phyloP scores from a whole-genome alignment of 345 rosid species.

The Tarenaya hassleriana region DNA sequence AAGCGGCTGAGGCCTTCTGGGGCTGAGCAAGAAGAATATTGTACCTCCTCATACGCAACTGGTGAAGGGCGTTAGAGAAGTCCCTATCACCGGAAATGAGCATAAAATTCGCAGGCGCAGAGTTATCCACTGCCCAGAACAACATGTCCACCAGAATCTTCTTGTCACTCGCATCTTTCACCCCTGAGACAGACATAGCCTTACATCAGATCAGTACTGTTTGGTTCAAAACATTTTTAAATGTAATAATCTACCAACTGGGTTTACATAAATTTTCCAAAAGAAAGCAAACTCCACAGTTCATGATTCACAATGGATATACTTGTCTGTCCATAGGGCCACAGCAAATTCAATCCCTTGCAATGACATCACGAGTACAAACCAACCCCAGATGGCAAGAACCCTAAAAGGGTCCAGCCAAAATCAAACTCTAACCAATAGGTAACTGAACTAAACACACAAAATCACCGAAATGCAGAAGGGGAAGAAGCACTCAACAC shows the following conservation, averaged over 20 bases:
- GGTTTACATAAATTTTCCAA: background rate
- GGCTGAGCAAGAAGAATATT: conserved; percentile 91
- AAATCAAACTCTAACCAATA: background rate
- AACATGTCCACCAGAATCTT: conserved; percentile 92
- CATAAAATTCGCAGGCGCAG: conserved; percentile 85
- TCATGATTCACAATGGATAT: background rate
- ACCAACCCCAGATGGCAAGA: background rate
- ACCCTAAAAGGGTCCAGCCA: background rate
- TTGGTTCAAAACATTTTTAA: too few relatives aligned
- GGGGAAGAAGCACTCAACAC: background rate
- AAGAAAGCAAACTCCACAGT: background rate
- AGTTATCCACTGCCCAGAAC: conserved; percentile 90
- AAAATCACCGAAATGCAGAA: too few relatives aligned
- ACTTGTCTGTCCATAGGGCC: background rate
- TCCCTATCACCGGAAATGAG: conserved; percentile 87
- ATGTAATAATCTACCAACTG: background rate
- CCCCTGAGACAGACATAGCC: conserved; percentile 39
- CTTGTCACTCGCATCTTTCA: conserved; percentile 96
- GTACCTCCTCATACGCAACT: conserved; percentile 81
- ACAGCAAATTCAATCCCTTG: too few relatives aligned
- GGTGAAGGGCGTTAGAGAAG: conserved; percentile 90
- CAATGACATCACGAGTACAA: background rate
- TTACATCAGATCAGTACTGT: background rate
- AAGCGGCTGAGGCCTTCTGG: conserved; percentile 57
- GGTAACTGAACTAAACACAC: too few relatives aligned